A percentile compares a stretch with the other conserved stretches of the same genome.
These are phyloP conservation scores for Aureobasidium mangrovei DNA, from an alignment of 2,329 filamentous ascomycete genomes.

Conservation along the genomic window DNA sequence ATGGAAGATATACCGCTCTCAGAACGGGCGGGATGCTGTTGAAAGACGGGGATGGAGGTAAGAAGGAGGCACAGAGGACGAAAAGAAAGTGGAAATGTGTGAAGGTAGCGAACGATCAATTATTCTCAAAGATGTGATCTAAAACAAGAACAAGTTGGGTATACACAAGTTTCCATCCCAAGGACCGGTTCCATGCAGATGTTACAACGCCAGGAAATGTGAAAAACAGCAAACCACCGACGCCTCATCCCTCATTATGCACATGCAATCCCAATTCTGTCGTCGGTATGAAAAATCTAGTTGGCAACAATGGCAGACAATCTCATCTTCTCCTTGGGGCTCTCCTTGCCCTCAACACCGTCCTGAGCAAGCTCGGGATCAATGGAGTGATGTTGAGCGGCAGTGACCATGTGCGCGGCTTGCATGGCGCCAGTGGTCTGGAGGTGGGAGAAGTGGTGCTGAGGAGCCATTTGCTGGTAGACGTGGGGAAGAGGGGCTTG, in stretches of 20 bases:
- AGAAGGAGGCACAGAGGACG: not conserved
- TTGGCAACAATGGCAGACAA: constrained; percentile 25
- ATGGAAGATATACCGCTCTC: constrained; percentile 8
- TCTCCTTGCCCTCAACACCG: constrained; percentile 24
- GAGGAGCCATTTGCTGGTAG: constrained; percentile 22
- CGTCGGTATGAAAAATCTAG: not conserved
- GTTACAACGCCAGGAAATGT: constrained; percentile 5
- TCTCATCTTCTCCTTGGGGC: constrained; percentile 32
- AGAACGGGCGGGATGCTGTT: constrained; percentile 4
- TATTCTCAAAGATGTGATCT: constrained; percentile 4
- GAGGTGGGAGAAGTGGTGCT: constrained; percentile 19
- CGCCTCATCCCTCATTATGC: constrained; percentile 12
- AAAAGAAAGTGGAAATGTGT: constrained; percentile 1
- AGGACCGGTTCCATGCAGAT: constrained; percentile 10
- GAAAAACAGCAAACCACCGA: constrained; percentile 1
- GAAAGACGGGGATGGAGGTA: not conserved
- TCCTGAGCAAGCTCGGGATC: constrained; percentile 22
- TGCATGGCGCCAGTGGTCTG: constrained; percentile 9
- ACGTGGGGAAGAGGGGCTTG: constrained; percentile 17
- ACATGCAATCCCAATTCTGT: constrained; percentile 12
- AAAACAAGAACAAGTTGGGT: constrained; percentile 15
- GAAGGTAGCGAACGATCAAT: constrained; percentile 8
- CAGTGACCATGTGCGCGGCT: constrained; percentile 15
- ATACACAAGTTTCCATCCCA: constrained; percentile 15
- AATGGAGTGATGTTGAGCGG: constrained; percentile 16